phyloP scores from a whole-genome alignment of 2,329 filamentous ascomycete species.

The Neonectria hederae region DNA sequence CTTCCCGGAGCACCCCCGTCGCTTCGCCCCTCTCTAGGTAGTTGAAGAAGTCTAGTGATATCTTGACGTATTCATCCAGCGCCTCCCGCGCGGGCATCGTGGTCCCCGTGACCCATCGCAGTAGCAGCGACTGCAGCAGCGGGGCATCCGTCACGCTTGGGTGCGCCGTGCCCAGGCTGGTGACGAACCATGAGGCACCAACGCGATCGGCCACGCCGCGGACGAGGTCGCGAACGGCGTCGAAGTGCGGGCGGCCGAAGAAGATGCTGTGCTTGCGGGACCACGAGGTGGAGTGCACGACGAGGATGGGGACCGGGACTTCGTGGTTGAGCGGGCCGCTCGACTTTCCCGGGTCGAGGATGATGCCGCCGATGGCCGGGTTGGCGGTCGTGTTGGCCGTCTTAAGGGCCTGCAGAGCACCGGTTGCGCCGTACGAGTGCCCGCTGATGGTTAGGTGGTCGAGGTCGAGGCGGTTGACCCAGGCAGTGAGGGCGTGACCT shows the following conservation, averaged over 20 bases:
- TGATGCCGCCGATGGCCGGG: slow-evolving; percentile 64
- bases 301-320: slow-evolving; percentile 65
- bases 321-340: slow-evolving; percentile 70
- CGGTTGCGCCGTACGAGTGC: slow-evolving; percentile 73
- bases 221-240: slow-evolving; percentile 67
- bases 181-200: slow-evolving; percentile 63
- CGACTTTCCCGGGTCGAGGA: slow-evolving; percentile 72
- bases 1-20: slow-evolving; percentile 59
- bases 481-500: slow-evolving; percentile 57
- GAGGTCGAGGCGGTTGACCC: slow-evolving; percentile 63
- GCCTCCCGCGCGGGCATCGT: slow-evolving; percentile 66
- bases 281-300: slow-evolving; percentile 74
- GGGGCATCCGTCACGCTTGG: slow-evolving; percentile 74
- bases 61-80: slow-evolving; percentile 67
- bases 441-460: slow-evolving; percentile 66
- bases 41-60: slow-evolving; percentile 65
- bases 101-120: slow-evolving; percentile 70
- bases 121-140: slow-evolving; percentile 67
- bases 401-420: slow-evolving; percentile 68
- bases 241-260: slow-evolving; percentile 71
- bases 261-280: slow-evolving; percentile 65
- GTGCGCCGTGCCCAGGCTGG: slow-evolving; percentile 65
- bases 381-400: slow-evolving; percentile 47
- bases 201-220: slow-evolving; percentile 54
- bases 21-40: slow-evolving; percentile 55